These are phyloP conservation scores for Akanthomyces lecanii DNA, from an alignment of 2,329 filamentous ascomycete genomes.

Conservation along the genomic window DNA sequence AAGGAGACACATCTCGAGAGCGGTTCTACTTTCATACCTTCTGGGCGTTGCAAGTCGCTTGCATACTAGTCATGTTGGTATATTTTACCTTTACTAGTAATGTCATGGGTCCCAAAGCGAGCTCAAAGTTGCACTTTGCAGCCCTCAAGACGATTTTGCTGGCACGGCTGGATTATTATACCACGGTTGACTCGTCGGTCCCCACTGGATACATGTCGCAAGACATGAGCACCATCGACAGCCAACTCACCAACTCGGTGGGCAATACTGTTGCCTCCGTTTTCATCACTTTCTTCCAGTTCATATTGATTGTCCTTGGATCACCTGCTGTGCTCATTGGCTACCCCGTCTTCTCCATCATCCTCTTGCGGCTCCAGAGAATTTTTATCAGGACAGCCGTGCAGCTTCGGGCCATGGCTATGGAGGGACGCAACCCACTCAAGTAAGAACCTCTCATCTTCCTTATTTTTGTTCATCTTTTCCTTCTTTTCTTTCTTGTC, in stretches of 20 bases:
- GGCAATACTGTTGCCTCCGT: not conserved
- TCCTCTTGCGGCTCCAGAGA: not conserved
- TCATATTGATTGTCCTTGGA: not conserved
- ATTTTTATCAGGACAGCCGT: not conserved
- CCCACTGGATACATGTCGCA: constrained; percentile 15
- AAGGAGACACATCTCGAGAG: not conserved
- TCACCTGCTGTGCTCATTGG: constrained; percentile 1
- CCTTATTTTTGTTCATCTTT: not conserved
- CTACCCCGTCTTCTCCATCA: constrained; percentile 3
- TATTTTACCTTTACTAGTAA: constrained; percentile 6
- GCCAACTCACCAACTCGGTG: not conserved
- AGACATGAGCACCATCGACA: constrained; percentile 10
- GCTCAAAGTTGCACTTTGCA: constrained; percentile 8
- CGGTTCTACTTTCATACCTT: not conserved
- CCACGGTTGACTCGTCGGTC: constrained; percentile 13
- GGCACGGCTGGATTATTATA: constrained; percentile 11
- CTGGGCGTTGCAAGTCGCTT: constrained; percentile 9
- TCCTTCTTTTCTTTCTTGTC: not conserved
- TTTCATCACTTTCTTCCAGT: not conserved
- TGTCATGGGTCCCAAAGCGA: constrained; percentile 12
- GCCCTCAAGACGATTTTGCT: constrained; percentile 1
- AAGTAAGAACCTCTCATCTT: not conserved
- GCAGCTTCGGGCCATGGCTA: constrained; percentile 2
- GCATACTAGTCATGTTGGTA: not conserved
- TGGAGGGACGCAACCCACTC: constrained; percentile 8